A percentile compares a stretch with the other conserved stretches of the same genome.
These are phyloP conservation scores for Solanum hybrid DNA, from an alignment of 305 asterid genomes.

Conservation along the genomic window DNA sequence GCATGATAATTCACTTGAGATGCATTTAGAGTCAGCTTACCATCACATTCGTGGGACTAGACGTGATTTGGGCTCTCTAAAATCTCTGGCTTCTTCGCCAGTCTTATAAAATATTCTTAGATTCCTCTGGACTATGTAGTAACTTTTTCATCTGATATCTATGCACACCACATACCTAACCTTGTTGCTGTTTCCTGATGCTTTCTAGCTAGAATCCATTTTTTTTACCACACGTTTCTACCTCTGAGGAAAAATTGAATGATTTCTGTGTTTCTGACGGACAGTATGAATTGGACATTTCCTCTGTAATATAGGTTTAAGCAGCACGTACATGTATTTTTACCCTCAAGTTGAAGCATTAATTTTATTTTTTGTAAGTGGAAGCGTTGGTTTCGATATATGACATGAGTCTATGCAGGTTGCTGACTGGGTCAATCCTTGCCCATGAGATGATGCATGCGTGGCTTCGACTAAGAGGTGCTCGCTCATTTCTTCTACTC, in stretches of 20 bases:
- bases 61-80: background rate
- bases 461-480: constrained; percentile 45
- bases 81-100: background rate
- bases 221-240: background rate
- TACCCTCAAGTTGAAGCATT: background rate
- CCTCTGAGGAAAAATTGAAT: background rate
- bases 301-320: background rate
- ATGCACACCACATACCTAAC: background rate
- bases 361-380: background rate
- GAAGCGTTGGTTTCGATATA: background rate
- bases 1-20: background rate
- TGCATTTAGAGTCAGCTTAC: background rate
- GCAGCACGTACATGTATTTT: background rate
- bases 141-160: background rate
- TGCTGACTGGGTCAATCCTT: constrained; percentile 45
- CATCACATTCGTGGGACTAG: background rate
- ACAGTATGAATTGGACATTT: background rate
- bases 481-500: background rate
- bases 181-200: background rate
- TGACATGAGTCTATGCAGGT: constrained; percentile 15
- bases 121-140: background rate
- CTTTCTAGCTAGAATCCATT: background rate
- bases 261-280: background rate
- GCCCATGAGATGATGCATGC: constrained; percentile 64
- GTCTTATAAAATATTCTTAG: background rate